phyloP scores from a whole-genome alignment of 176 grass and related monocot genomes.

The Typha latifolia region DNA sequence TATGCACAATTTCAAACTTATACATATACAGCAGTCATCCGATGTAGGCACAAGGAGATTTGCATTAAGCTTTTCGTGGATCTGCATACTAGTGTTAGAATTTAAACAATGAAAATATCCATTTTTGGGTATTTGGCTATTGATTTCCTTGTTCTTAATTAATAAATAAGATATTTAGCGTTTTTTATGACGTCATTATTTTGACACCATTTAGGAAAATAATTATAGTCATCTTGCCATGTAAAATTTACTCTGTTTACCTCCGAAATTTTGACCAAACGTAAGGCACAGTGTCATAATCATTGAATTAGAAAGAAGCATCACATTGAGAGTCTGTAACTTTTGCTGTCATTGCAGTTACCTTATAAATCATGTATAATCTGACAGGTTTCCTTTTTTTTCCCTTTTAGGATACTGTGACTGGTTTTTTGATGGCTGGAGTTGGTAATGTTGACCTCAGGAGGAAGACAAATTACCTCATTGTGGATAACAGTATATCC shows the following conservation, averaged over 20 bases:
- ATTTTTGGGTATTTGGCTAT: too few relatives aligned
- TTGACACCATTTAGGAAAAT: too few relatives aligned
- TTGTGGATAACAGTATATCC: constrained; percentile 64
- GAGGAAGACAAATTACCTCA: constrained; percentile 68
- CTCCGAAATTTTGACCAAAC: background rate
- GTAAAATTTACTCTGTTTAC: background rate
- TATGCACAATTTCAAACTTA: too few relatives aligned
- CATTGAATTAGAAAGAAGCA: constrained; percentile 4
- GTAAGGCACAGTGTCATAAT: background rate
- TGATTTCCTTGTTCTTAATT: too few relatives aligned
- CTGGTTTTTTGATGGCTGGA: constrained; percentile 67
- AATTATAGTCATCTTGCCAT: background rate
- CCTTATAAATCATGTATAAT: background rate
- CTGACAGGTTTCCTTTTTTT: background rate
- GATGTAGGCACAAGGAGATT: too few relatives aligned
- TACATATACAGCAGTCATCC: too few relatives aligned
- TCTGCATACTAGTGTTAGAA: too few relatives aligned
- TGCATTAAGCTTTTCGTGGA: too few relatives aligned
- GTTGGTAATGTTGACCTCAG: constrained; percentile 69
- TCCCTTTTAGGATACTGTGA: constrained; percentile 44
- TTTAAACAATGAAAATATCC: too few relatives aligned
- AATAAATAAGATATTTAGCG: too few relatives aligned
- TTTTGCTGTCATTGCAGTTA: background rate
- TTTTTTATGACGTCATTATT: too few relatives aligned
- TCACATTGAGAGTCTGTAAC: background rate